Evolutionary conservation across 2,329 filamentous ascomycete species (phyloP).

Genomic region (Chrysoporthe cubensis): DNA sequence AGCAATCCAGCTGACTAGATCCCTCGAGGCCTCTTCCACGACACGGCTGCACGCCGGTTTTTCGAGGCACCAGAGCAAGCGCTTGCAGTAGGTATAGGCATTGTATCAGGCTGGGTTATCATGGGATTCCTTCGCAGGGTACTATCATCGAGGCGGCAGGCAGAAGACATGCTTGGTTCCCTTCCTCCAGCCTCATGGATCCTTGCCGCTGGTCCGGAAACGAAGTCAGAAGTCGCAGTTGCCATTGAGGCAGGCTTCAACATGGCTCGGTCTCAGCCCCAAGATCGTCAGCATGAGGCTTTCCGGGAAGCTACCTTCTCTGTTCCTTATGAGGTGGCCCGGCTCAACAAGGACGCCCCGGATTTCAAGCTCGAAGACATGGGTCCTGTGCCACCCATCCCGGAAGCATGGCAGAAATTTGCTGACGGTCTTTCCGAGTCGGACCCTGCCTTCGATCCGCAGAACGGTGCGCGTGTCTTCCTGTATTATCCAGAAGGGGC

Average conservation of each 20-base stretch:
- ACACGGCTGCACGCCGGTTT: constrained; percentile 4
- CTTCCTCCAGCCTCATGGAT: not conserved
- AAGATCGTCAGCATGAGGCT: not conserved
- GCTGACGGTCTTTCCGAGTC: not conserved
- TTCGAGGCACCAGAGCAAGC: constrained; percentile 1
- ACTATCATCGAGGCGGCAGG: too few species aligned
- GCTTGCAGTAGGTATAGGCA: not conserved
- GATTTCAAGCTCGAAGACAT: constrained; percentile 14
- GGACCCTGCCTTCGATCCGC: not conserved
- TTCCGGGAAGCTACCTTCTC: constrained; percentile 14
- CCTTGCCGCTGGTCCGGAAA: not conserved
- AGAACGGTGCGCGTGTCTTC: constrained; percentile 4
- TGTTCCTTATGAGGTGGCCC: constrained; percentile 15
- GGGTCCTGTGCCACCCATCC: not conserved
- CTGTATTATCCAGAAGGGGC: constrained; percentile 5
- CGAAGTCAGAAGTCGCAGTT: not conserved
- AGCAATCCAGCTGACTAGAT: not conserved
- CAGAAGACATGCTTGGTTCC: not conserved
- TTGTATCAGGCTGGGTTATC: not conserved
- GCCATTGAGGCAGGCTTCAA: constrained; percentile 9
- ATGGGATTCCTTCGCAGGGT: not conserved
- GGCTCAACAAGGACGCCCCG: constrained; percentile 7
- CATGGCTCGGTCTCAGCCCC: not conserved
- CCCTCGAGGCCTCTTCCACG: constrained; percentile 11
- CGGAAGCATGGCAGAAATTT: too few species aligned